A percentile compares a stretch with the other conserved stretches of the same genome.
These are phyloP conservation scores for Blastomyces gilchristii DNA, from an alignment of 2,329 filamentous ascomycete genomes.

Conservation along the genomic window DNA sequence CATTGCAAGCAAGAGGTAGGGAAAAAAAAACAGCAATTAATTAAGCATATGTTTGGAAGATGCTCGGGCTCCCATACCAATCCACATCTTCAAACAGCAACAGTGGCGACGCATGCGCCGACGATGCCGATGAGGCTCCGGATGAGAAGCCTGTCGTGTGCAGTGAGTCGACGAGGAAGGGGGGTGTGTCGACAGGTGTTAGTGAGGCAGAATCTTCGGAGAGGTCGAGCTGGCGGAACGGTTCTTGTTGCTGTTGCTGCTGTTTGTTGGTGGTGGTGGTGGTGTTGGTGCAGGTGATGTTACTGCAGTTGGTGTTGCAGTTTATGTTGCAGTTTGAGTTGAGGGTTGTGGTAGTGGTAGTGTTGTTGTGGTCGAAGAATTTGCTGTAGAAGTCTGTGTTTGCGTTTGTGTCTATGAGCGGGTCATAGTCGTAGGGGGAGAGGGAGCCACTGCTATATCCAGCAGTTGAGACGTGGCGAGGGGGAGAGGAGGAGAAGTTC, in stretches of 20 bases:
- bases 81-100: conserved; percentile 15
- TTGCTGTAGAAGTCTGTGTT: conserved; percentile 2
- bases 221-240: background rate
- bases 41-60: conserved; percentile 8
- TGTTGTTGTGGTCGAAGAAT: background rate
- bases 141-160: background rate
- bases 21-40: background rate
- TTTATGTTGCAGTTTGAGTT: background rate
- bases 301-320: background rate
- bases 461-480: background rate
- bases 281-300: background rate
- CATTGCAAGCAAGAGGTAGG: background rate
- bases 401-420: background rate
- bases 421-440: background rate
- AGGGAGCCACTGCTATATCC: background rate
- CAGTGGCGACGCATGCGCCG: conserved; percentile 11
- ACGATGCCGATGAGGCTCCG: background rate
- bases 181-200: conserved; percentile 11
- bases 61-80: conserved; percentile 14
- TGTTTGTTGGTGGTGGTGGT: background rate
- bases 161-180: conserved; percentile 12
- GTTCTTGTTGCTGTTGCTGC: background rate
- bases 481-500: background rate
- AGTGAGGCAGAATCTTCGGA: background rate
- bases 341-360: background rate